phyloP scores from a whole-genome alignment of 2,329 filamentous ascomycete genomes.

The Curvularia spicifera region DNA sequence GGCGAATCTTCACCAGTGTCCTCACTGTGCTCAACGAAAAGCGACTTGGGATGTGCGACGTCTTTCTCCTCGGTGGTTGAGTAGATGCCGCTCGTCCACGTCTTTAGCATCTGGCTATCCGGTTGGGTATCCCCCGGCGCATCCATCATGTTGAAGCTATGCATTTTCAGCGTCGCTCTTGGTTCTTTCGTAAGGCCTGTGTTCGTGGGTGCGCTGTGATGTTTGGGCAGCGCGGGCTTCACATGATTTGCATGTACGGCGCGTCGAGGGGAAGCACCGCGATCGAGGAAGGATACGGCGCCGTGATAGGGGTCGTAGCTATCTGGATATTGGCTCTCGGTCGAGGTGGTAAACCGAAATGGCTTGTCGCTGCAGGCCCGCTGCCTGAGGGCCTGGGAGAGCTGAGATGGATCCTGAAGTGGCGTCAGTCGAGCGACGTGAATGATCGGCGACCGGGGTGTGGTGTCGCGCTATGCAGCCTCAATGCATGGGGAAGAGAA shows the following conservation, averaged over 20 bases:
- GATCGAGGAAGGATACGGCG: slow-evolving; percentile 21
- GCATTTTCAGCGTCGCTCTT: slow-evolving; percentile 34
- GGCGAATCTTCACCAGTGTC: slow-evolving; percentile 24
- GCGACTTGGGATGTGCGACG: slow-evolving; percentile 22
- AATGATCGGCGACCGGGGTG: slow-evolving; percentile 40
- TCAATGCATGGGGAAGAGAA: slow-evolving; percentile 19
- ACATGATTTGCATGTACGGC: slow-evolving; percentile 38
- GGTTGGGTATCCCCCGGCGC: slow-evolving; percentile 55
- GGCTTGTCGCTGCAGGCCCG: slow-evolving; percentile 36
- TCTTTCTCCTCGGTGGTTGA: slow-evolving; percentile 21
- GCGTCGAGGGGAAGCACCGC: slow-evolving; percentile 37
- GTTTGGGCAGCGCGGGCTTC: slow-evolving; percentile 36
- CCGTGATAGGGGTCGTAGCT: slow-evolving; percentile 15
- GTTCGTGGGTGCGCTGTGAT: slow-evolving; percentile 42
- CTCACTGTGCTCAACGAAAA: slow-evolving; percentile 28
- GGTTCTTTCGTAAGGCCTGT: slow-evolving; percentile 29
- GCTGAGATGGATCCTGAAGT: slow-evolving; percentile 46
- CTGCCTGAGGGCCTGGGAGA: slow-evolving; percentile 46
- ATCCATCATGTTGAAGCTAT: slow-evolving; percentile 50
- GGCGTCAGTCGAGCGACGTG: slow-evolving; percentile 30
- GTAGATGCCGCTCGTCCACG: slow-evolving; percentile 45
- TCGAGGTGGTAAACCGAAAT: slow-evolving; percentile 35
- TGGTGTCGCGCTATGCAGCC: slow-evolving; percentile 21
- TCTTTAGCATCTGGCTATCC: slow-evolving; percentile 55
- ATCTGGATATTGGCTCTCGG: slow-evolving; percentile 24